phyloP scores from a whole-genome alignment of 441 rosid genomes.

The Macaranga tanarius region DNA sequence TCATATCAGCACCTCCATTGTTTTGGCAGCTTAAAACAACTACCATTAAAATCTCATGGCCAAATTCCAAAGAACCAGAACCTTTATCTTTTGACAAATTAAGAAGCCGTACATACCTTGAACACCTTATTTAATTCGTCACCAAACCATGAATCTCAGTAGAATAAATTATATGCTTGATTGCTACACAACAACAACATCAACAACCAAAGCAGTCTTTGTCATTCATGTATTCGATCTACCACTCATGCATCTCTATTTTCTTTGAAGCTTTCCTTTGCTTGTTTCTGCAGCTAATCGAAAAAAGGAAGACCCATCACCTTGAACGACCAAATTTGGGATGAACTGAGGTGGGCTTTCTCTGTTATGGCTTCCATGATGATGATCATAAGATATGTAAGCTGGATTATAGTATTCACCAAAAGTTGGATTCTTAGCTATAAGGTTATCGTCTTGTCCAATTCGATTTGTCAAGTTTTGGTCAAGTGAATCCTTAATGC shows the following conservation, averaged over 20 bases:
- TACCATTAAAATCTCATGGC: neutral
- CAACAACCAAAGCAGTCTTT: conserved; percentile 27
- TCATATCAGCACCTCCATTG: neutral
- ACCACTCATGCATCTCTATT: conserved; percentile 19
- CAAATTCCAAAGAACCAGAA: too few relatives aligned
- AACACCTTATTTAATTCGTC: conserved; percentile 15
- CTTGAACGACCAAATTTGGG: conserved; percentile 55
- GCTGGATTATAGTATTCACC: conserved; percentile 27
- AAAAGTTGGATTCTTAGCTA: conserved; percentile 20
- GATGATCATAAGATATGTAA: conserved; percentile 36
- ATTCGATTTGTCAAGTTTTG: conserved; percentile 20
- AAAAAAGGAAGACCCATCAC: conserved; percentile 56
- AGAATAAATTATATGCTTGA: conserved; percentile 23
- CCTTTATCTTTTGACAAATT: neutral
- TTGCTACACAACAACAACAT: conserved; percentile 21
- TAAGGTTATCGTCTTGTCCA: conserved; percentile 18
- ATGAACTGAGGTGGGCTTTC: conserved; percentile 49
- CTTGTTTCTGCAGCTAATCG: conserved; percentile 60
- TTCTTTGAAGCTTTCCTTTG: conserved; percentile 51
- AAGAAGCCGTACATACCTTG: conserved; percentile 1
- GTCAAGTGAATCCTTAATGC: conserved; percentile 26
- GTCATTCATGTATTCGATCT: conserved; percentile 28
- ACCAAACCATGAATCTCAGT: conserved; percentile 14
- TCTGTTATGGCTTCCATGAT: conserved; percentile 32
- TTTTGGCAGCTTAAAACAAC: neutral